These are phyloP conservation scores for Nemania sp. DNA, from an alignment of 2,329 filamentous ascomycete genomes.

Conservation along the genomic window DNA sequence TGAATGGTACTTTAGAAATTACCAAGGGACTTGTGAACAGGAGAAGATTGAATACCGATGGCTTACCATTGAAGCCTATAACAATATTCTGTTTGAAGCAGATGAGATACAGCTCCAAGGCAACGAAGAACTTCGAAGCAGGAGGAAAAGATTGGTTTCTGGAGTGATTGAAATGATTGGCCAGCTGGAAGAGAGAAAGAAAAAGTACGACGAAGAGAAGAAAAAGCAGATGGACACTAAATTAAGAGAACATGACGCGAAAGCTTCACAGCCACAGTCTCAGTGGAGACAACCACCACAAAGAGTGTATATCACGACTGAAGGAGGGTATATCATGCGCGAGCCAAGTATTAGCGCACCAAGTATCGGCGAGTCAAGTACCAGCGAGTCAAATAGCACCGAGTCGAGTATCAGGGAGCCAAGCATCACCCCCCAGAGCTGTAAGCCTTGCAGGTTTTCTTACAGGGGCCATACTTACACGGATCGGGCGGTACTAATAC, in stretches of 20 bases:
- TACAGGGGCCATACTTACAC: too few species aligned
- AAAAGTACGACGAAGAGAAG: not conserved
- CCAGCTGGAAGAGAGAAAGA: not conserved
- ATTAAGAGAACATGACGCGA: not conserved
- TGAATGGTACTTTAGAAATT: not conserved
- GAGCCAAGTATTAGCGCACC: too few species aligned
- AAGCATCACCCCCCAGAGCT: too few species aligned
- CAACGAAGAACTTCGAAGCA: not conserved
- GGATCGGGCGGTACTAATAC: too few species aligned
- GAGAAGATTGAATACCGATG: not conserved
- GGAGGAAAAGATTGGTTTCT: not conserved
- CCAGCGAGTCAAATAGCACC: too few species aligned
- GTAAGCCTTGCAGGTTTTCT: too few species aligned
- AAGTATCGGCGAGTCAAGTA: too few species aligned
- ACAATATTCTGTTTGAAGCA: conserved; percentile 1
- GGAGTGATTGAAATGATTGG: not conserved
- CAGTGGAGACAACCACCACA: too few species aligned
- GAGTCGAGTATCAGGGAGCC: too few species aligned
- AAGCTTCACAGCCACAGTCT: too few species aligned
- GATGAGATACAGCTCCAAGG: not conserved
- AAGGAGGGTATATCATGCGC: too few species aligned
- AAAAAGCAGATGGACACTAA: not conserved
- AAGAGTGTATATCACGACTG: too few species aligned
- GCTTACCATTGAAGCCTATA: not conserved
- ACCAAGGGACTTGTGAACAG: not conserved